Conservation (phyloP, 2,329 filamentous ascomycete species). For the Ceratocystis variospora region DNA sequence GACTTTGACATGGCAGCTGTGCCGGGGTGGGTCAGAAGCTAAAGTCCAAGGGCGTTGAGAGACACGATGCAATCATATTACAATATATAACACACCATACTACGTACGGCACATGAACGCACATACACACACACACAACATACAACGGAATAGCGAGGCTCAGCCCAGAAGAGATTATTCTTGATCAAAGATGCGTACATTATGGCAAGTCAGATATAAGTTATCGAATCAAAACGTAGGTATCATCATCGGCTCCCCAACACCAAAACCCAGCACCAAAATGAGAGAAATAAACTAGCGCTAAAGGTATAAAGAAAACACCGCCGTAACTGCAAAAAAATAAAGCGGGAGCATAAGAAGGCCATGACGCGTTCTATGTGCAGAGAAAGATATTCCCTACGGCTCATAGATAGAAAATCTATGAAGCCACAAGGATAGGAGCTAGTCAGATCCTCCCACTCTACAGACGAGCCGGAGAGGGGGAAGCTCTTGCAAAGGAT, state of each 20-base stretch:
- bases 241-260: constrained; percentile 16
- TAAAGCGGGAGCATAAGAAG: constrained; percentile 9
- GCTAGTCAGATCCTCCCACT: too few species aligned
- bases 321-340: constrained; percentile 19
- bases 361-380: neutral
- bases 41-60: neutral
- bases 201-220: constrained; percentile 8
- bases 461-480: neutral
- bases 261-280: constrained; percentile 4
- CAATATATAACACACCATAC: neutral
- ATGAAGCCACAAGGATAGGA: neutral
- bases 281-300: constrained; percentile 17
- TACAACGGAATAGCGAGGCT: neutral
- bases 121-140: constrained; percentile 8
- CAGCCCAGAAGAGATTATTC: constrained; percentile 3
- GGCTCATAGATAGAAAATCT: neutral
- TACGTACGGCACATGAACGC: neutral
- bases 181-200: constrained; percentile 15
- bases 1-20: constrained; percentile 50
- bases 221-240: constrained; percentile 14
- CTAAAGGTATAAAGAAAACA: constrained; percentile 11
- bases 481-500: neutral
- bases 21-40: constrained; percentile 55
- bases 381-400: constrained; percentile 1
- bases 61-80: neutral